Evolutionary conservation across 2,329 filamentous ascomycete species (phyloP), one percentile per base, ranked within the genome.

Genomic region (Colletotrichum tropicale): DNA sequence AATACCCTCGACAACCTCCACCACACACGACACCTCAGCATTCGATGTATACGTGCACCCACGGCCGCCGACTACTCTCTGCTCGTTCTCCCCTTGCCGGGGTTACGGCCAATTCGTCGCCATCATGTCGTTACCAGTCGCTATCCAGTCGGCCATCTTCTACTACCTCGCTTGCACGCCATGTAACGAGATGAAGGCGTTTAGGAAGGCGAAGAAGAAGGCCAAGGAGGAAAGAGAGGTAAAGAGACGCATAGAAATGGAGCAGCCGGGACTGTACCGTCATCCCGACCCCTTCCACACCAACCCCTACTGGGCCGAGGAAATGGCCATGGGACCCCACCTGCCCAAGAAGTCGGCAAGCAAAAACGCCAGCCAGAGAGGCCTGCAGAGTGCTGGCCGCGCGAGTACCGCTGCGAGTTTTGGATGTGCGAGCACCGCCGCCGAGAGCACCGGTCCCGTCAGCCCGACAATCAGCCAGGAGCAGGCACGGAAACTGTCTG

Each of bases 281-380:
- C 96, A 98, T 80, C 96, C 94, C 3, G 91, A 92, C 60, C 94
- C 95, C 1, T 97, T 95, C 80, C 93, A 93, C 81, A 98, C 95
- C 32, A 98, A 98, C 81, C 93, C 94, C 15, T 95, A 95, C 85
- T 98, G 96, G 96, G 88, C 90, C 36, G 94, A 97, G 81, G 96
- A 98, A 84, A 98, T 98, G 78, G 89, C 88, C 77, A 90, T 96
- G 85, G 96, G 96, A 0, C 96, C 96, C 3, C 92, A 91, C 5
- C 89, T 94, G 43, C 93, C 93, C 36, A 93, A 93, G 80, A 90
- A 93, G 83, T 85, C 89, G 74, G 86, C 81, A 78, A 91, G 84
- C 85, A 92, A 89, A 85, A 92, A 87, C 81, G 87, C 86, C 66
- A 92, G 90, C 80, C 89, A 93, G 78, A 88, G 92, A 66, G 90